phyloP scores from a whole-genome alignment of 805 yeast genomes.

The Wickerhamiella azymoides region DNA sequence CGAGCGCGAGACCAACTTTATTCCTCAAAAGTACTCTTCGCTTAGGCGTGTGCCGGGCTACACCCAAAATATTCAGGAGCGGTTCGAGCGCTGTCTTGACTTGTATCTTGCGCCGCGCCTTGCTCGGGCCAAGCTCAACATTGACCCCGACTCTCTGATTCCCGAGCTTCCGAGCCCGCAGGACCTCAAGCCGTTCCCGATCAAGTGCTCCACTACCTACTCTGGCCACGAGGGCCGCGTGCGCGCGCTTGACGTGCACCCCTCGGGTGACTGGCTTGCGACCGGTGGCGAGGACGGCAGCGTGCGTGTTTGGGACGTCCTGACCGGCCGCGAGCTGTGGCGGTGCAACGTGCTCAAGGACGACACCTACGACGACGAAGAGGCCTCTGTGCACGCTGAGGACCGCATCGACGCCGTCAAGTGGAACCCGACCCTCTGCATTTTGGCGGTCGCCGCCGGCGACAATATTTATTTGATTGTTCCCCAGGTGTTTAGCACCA shows the following conservation, averaged over 20 bases:
- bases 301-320: conserved; percentile 90
- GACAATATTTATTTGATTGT: conserved; percentile 63
- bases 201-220: conserved; percentile 68
- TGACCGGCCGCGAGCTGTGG: conserved; percentile 89
- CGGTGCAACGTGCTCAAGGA: conserved; percentile 26
- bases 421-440: conserved; percentile 85
- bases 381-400: conserved; percentile 30
- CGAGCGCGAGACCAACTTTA: conserved; percentile 64
- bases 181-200: conserved; percentile 94
- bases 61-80: conserved; percentile 68
- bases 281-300: conserved; percentile 97
- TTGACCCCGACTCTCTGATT: conserved; percentile 89
- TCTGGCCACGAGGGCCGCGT: conserved; percentile 75
- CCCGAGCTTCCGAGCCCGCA: conserved; percentile 96
- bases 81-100: conserved; percentile 88
- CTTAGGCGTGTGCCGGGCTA: conserved; percentile 92
- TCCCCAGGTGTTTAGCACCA: conserved; percentile 76
- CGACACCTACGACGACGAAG: conserved; percentile 25
- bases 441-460: conserved; percentile 74
- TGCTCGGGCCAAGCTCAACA: conserved; percentile 75
- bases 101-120: conserved; percentile 92
- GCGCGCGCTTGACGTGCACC: conserved; percentile 72
- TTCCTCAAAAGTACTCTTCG: conserved; percentile 71
- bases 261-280: conserved; percentile 87
- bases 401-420: conserved; percentile 36